Evolutionary conservation across 805 yeast species (phyloP).

Genomic region (Kodamaea kaohsiungensis): DNA sequence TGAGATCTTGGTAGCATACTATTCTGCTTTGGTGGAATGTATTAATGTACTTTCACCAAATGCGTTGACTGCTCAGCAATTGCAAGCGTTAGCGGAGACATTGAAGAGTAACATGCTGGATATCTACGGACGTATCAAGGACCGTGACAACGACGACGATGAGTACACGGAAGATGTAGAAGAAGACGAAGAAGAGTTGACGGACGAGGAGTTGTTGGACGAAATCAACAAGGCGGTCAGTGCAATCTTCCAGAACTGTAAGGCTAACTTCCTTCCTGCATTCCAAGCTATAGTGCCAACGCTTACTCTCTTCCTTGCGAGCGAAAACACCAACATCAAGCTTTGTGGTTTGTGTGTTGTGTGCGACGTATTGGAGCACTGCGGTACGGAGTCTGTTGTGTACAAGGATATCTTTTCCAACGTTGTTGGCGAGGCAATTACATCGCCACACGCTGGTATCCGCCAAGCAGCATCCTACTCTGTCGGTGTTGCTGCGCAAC

Average conservation of each 20-base stretch:
- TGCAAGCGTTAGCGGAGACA: conserved; percentile 57
- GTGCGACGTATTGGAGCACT: conserved; percentile 77
- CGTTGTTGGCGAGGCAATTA: conserved; percentile 65
- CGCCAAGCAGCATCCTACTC: conserved; percentile 88
- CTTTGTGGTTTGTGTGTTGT: conserved; percentile 79
- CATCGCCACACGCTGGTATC: conserved; percentile 65
- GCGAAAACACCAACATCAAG: conserved; percentile 66
- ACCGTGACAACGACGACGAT: conserved; percentile 74
- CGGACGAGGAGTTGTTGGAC: conserved; percentile 88
- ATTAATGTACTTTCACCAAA: conserved; percentile 67
- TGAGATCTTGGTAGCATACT: conserved; percentile 78
- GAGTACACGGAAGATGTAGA: conserved; percentile 87
- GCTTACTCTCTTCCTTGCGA: conserved; percentile 59
- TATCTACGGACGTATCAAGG: conserved; percentile 66
- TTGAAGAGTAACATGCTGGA: conserved; percentile 64
- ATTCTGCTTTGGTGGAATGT: conserved; percentile 67
- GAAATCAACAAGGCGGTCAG: conserved; percentile 79
- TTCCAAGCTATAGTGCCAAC: conserved; percentile 68
- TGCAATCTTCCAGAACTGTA: conserved; percentile 64
- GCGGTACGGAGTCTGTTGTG: conserved; percentile 66
- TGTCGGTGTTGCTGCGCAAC: conserved; percentile 83
- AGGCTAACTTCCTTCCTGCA: conserved; percentile 58
- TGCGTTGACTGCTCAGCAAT: conserved; percentile 55
- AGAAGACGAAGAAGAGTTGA: conserved; percentile 78
- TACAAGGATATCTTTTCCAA: conserved; percentile 66